Base-by-base conservation (phyloP, 768 basidiomycete species). In the Lyophyllum atratum region DNA sequence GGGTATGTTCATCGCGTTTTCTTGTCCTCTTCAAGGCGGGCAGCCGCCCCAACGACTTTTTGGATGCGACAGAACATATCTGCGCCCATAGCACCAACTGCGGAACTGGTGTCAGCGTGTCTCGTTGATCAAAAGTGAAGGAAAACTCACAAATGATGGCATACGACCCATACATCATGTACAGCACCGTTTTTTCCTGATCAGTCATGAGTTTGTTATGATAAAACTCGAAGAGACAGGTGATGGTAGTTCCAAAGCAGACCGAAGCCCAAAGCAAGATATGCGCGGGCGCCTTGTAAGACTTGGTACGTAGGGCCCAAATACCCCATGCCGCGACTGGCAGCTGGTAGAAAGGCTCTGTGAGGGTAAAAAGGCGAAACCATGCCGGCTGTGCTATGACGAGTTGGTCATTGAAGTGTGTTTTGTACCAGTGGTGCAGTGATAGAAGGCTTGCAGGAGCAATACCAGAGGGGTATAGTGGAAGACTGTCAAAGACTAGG, bases 61-160 rank as follows among this genome's bases (percentile, higher is more conserved):
- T 66, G 62, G 42, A 66, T 66, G 29, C 66, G 55, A 15, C 58
- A 58, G 50, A 63, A 64, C 66, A 66, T 64, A 39, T 66, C 66
- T 26, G 46, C 45, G 31, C 59, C 66, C 22, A 66, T 61, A 26
- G 42, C 37, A 43, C 54, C 58, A 46, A 66, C 66, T 66, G 26
- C 9, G 19, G 3, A 15, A 22, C 47, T 4, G 7, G 24, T 26
- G 7, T 56, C 44, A 52, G 52, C 26, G 28, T 22, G 28, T 7
- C 0, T 4, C 44, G n/a, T n/a, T 22, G 19, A 7, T 10, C 31
- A n/a, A 48, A 17, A 39, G 21, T 10, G 9, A 40, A 37, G 21
- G 34, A 29, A 31, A 25, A 54, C 62, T 52, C 49, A 67, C 63
- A 66, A 37, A 60, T 58, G 12, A 60, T 10, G 3, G 55, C 60